Evolutionary conservation across 331 rosid genomes (phyloP).

Genomic region (Erythrophleum ivorense): DNA sequence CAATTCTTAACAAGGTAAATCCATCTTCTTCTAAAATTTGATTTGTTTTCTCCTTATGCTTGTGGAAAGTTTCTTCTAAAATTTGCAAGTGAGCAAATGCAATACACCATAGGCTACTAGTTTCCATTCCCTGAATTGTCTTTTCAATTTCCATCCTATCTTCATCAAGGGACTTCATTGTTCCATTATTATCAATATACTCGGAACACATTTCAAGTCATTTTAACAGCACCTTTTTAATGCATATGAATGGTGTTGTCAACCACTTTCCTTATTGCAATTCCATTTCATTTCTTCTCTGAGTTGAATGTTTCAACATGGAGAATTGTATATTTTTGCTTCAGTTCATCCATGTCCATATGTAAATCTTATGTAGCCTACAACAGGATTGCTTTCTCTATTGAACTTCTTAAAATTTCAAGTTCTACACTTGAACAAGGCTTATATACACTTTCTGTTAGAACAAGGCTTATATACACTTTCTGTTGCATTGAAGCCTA

Average conservation of each 20-base stretch:
- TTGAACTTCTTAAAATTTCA: slow-evolving; percentile 62
- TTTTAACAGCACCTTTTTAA: slow-evolving; percentile 73
- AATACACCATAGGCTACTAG: slow-evolving; percentile 66
- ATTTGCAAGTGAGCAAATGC: slow-evolving; percentile 56
- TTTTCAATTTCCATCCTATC: slow-evolving; percentile 43
- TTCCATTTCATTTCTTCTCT: slow-evolving; percentile 65
- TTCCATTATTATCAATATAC: slow-evolving; percentile 46
- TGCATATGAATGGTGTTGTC: slow-evolving; percentile 51
- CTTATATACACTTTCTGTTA: slow-evolving; percentile 53
- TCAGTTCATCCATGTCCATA: slow-evolving; percentile 56
- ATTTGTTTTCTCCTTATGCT: slow-evolving; percentile 5
- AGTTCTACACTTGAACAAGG: slow-evolving; percentile 44
- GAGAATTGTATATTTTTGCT: slow-evolving; percentile 40
- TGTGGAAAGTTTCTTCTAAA: slow-evolving; percentile 44
- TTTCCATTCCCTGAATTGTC: slow-evolving; percentile 65
- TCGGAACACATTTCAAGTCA: slow-evolving; percentile 56
- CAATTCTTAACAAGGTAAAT: slow-evolving; percentile 55
- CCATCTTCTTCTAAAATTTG: slow-evolving; percentile 45
- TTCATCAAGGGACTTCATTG: slow-evolving; percentile 41
- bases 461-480: slow-evolving; percentile 47
- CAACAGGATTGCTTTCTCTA: slow-evolving; percentile 59
- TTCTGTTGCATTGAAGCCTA: slow-evolving; percentile 59
- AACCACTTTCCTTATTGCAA: slow-evolving; percentile 39
- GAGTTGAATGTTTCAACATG: slow-evolving; percentile 66
- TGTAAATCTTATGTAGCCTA: slow-evolving; percentile 54